Conservation (phyloP, 2,329 filamentous ascomycete species). For the Curvularia lunata region DNA sequence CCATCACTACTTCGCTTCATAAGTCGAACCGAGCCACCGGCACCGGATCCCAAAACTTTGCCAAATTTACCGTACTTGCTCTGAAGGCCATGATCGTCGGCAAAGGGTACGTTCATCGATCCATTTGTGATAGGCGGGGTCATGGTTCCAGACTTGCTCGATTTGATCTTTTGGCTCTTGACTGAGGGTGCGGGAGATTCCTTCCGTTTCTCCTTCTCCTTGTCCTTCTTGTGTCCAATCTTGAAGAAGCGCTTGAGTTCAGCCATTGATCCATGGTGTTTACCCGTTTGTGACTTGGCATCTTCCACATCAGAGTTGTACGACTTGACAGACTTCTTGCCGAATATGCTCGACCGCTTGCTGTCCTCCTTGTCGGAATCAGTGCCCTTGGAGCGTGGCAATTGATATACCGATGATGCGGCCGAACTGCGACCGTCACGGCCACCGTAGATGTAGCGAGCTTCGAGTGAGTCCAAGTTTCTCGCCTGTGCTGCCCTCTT, state of each 20-base stretch:
- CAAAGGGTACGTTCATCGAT: constrained; percentile 72
- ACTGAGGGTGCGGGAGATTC: constrained; percentile 68
- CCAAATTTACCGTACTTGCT: constrained; percentile 97
- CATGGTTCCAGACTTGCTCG: constrained; percentile 49
- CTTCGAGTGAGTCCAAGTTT: constrained; percentile 72
- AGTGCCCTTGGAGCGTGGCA: constrained; percentile 56
- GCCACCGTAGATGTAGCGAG: constrained; percentile 81
- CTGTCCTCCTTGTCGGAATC: constrained; percentile 50
- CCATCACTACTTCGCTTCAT: constrained; percentile 94
- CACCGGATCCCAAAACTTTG: constrained; percentile 89
- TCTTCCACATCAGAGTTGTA: constrained; percentile 52
- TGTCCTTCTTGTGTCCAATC: constrained; percentile 64
- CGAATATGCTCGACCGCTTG: constrained; percentile 63
- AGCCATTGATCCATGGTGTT: constrained; percentile 80
- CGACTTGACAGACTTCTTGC: constrained; percentile 57
- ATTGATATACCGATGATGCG: constrained; percentile 41
- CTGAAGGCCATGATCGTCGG: constrained; percentile 87
- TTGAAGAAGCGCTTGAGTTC: constrained; percentile 98
- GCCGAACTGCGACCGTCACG: constrained; percentile 67
- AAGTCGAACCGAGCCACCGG: constrained; percentile 89
- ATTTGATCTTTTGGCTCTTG: constrained; percentile 60
- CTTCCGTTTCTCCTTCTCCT: constrained; percentile 61
- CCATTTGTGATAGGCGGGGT: constrained; percentile 47
- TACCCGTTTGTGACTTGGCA: constrained; percentile 30
- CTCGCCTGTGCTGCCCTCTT: constrained; percentile 74